Base-by-base conservation (phyloP, 106 monocot genomes). In the Dactylorhiza incarnata region DNA sequence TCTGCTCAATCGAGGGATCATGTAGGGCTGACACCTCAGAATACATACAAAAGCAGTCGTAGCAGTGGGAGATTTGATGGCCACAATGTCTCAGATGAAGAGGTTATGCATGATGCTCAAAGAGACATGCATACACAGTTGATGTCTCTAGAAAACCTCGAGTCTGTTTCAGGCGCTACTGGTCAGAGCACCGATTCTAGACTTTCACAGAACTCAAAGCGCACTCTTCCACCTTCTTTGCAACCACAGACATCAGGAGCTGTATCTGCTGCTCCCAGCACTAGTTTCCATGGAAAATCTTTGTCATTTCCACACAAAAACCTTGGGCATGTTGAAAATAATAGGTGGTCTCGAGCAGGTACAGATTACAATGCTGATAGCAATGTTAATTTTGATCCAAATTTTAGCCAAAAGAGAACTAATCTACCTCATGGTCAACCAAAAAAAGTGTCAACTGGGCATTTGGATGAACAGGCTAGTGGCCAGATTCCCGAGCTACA, bases 151-250 rank as follows among this genome's bases (percentile, higher is more conserved):
- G 47, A 5, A n/a, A 71, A 45, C 47, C 48, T 47, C n/a, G 71
- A 71, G 71, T 19, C n/a, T 71, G 71, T n/a, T 47, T 46, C 71
- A 9, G 9, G 17, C 8, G 13, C 6, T 49, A 3, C 11, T 72
- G 19, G 49, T 48, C 9, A 4, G 37, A 49, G 22, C 23, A 72
- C 49, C 12, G 49, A 72, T 49, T 22, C 20, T 48, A 10, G 23
- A 48, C 12, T 44, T 49, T 49, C 49, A 22, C 72, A 22, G 49
- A 72, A 1, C 22, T 49, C 48, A 49, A 72, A 48, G 49, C 72
- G 72, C 49, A 24, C 23, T 11, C 72, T 72, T 72, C 72, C 72
- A 22, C 49, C 48, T 49, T 72, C 72, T 24, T 49, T 72, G 48
- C 72, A 16, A 45, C 7, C 15, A 69, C 69, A 1, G 5, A 69